Evolutionary conservation across 1,284 basidiomycete species (phyloP).

Genomic region (Ganoderma boninense): DNA sequence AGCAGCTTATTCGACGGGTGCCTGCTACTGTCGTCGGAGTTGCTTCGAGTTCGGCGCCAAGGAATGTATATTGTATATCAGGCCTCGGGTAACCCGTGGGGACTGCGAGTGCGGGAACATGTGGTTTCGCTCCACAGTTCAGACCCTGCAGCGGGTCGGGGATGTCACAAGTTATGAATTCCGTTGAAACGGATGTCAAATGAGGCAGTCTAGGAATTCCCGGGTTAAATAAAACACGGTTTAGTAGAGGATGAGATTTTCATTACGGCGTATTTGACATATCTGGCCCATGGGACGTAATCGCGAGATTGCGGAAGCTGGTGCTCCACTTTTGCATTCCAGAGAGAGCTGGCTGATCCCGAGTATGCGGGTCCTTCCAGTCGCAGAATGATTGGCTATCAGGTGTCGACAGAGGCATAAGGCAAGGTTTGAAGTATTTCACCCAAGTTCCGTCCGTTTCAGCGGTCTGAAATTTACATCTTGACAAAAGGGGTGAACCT

Average conservation of each 20-base stretch:
- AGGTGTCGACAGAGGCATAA: background rate
- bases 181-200: background rate
- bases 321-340: background rate
- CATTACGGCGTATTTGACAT: background rate
- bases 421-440: background rate
- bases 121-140: background rate
- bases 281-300: background rate
- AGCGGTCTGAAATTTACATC: background rate
- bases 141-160: background rate
- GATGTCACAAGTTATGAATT: background rate
- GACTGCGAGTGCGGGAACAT: background rate
- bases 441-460: background rate
- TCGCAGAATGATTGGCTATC: background rate
- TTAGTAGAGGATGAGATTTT: background rate
- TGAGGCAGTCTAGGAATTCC: background rate
- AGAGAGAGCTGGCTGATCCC: background rate
- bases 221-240: background rate
- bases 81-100: background rate
- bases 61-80: background rate
- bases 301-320: background rate
- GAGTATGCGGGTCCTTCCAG: background rate
- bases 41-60: background rate
- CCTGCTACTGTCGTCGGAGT: background rate
- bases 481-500: background rate
- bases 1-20: slow-evolving; percentile 1